A percentile compares a stretch with the other conserved stretches of the same genome.
phyloP scores from a whole-genome alignment of 2,329 filamentous ascomycete species.

The Rhytidhysteron rufulum region DNA sequence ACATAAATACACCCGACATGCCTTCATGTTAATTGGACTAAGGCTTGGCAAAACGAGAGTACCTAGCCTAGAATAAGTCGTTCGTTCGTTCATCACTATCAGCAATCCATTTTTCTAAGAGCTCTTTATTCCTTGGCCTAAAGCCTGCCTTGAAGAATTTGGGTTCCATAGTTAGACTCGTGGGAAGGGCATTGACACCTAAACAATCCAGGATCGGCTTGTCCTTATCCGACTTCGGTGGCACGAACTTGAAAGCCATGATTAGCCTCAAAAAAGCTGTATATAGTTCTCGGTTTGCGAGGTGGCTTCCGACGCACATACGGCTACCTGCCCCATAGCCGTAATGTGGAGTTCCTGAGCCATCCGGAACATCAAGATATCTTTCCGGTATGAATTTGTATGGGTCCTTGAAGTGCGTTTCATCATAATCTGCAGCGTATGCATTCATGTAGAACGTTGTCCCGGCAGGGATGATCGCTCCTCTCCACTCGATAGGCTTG shows the following conservation, averaged over 20 bases:
- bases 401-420: slow-evolving; percentile 62
- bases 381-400: slow-evolving; percentile 65
- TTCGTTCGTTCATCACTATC: slow-evolving; percentile 46
- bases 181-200: slow-evolving; percentile 45
- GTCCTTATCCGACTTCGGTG: slow-evolving; percentile 38
- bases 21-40: too few relatives aligned
- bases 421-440: slow-evolving; percentile 71
- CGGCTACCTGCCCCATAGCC: slow-evolving; percentile 46
- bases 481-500: slow-evolving; percentile 67
- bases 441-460: slow-evolving; percentile 79
- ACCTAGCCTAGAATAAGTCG: too few relatives aligned
- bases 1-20: too few relatives aligned
- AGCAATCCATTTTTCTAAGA: slow-evolving; percentile 44
- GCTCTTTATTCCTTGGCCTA: slow-evolving; percentile 38
- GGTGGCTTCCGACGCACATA: slow-evolving; percentile 46
- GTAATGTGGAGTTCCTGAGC: slow-evolving; percentile 47
- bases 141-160: slow-evolving; percentile 50
- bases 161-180: slow-evolving; percentile 47
- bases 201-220: slow-evolving; percentile 43
- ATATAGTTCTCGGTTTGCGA: slow-evolving; percentile 39
- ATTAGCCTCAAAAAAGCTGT: slow-evolving; percentile 49
- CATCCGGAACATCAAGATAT: slow-evolving; percentile 53
- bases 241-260: slow-evolving; percentile 43
- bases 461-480: slow-evolving; percentile 65
- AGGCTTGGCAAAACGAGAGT: too few relatives aligned